Evolutionary conservation across 2,329 filamentous ascomycete species (phyloP).

Genomic region (Diaporthe australafricana): DNA sequence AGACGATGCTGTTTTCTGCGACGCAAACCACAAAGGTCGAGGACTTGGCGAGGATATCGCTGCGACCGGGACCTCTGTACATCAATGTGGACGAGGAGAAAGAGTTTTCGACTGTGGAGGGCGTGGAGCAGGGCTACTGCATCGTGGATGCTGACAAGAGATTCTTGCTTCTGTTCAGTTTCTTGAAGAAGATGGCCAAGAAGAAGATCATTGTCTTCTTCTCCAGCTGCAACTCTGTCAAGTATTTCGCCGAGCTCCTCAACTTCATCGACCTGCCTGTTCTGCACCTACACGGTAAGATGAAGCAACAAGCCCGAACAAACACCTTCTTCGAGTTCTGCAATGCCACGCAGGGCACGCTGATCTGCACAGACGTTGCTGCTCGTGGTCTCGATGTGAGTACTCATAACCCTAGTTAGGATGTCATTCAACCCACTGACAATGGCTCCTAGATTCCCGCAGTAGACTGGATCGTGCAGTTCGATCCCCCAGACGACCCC

Average conservation of each 20-base stretch:
- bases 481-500: conserved; percentile 92
- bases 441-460: conserved; percentile 75
- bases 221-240: conserved; percentile 90
- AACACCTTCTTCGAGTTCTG: conserved; percentile 98
- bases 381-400: conserved; percentile 89
- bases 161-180: conserved; percentile 93
- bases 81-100: conserved; percentile 96
- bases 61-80: conserved; percentile 90
- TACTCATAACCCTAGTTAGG: conserved; percentile 30
- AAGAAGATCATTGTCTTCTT: conserved; percentile 99
- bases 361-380: conserved; percentile 97
- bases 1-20: conserved; percentile 98
- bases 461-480: conserved; percentile 97
- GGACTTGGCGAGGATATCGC: conserved; percentile 92
- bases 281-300: conserved; percentile 89
- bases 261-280: conserved; percentile 98
- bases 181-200: conserved; percentile 90
- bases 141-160: conserved; percentile 93
- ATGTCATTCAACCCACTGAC: conserved; percentile 35
- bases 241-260: conserved; percentile 94
- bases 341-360: conserved; percentile 80
- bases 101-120: conserved; percentile 91
- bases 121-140: conserved; percentile 95
- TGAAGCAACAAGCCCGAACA: conserved; percentile 99
- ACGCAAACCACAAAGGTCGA: conserved; percentile 99